Evolutionary conservation across 177 flowering plant species (phyloP), one percentile per base, ranked within the genome.

Genomic region (Telopea speciosissima): DNA sequence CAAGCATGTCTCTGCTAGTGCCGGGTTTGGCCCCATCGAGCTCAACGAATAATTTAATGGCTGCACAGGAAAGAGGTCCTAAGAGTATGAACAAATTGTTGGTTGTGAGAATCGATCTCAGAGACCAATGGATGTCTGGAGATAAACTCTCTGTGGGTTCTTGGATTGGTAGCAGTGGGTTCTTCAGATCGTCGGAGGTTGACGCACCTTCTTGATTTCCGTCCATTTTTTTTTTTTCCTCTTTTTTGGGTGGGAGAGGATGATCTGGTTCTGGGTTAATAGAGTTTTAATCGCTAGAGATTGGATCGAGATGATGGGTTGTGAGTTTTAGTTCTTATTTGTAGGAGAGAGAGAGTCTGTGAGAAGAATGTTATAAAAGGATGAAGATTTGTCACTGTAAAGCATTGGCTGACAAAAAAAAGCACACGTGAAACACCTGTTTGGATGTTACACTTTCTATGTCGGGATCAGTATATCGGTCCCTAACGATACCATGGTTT

Each of bases 1-100:
- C 97, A 71, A 92, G 67, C 96, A 89, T 90, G 81, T 86, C 86
- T 40, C 83, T 70, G 78, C 88, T 78, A 21, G 75, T 74, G 65
- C 19, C 73, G 1, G 77, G 72, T 40, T 22, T 73, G 1, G 77
- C 70, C 40, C 71, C 85, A 2, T 83, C 86, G 0, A 87, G 42
- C 72, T 77, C 78, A 1, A 90, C 94, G 36, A 25, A 77, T 0
- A 87, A 62, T 67, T 85, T 86, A 3, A 87, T 75, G 5, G 83
- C 3, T 45, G 70, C 28, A 75, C 89, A 85, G 19, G 86, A 72
- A 2, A 93, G 71, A 0, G 96, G 98, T 2, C 96, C 97, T 3
- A 85, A 73, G 16, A 85, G 76, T 40, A 91, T 75, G 82, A 74
- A 88, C 69, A 80, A 72, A 62, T 73, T 86, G 25, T 84, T 85